Percentiles rank a stretch among this genome's conserved stretches.
Evolutionary conservation across 2,329 filamentous ascomycete genomes (phyloP).

Genomic region (Penicillium sp.): DNA sequence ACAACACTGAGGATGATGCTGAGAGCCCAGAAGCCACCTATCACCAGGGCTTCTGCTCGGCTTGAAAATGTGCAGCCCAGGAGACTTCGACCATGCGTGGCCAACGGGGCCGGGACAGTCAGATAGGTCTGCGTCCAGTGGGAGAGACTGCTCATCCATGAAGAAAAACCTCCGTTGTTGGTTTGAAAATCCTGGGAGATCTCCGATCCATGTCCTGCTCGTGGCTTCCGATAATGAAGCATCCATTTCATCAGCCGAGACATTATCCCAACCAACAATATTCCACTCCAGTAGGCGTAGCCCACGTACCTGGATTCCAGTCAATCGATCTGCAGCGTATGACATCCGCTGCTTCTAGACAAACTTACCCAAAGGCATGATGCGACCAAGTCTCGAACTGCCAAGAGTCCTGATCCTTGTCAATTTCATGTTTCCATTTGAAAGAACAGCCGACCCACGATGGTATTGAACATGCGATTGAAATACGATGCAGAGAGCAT

Average conservation of each 20-base stretch:
- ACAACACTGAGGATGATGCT: constrained; percentile 42
- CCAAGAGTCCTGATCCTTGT: constrained; percentile 25
- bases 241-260: constrained; percentile 26
- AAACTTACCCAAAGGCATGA: constrained; percentile 35
- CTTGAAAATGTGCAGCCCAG: constrained; percentile 46
- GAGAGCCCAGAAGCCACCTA: constrained; percentile 43
- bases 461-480: constrained; percentile 27
- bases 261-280: constrained; percentile 33
- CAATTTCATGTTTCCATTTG: neutral
- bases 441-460: constrained; percentile 22
- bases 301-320: constrained; percentile 19
- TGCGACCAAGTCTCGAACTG: constrained; percentile 32
- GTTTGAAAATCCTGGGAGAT: no score
- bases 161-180: constrained; percentile 10
- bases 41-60: constrained; percentile 44
- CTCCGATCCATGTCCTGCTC: no score
- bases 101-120: constrained; percentile 42
- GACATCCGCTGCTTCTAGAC: neutral
- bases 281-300: constrained; percentile 39
- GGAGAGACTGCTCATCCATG: no score
- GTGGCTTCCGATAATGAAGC: constrained; percentile 10
- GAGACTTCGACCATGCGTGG: constrained; percentile 38
- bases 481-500: constrained; percentile 32
- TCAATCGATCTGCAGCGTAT: neutral
- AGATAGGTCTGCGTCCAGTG: constrained; percentile 38